A percentile compares a stretch with the other conserved stretches of the same genome.
These are phyloP conservation scores for Pythium biforme DNA, from an alignment of 352 stramenopile genomes.

Conservation along the genomic window DNA sequence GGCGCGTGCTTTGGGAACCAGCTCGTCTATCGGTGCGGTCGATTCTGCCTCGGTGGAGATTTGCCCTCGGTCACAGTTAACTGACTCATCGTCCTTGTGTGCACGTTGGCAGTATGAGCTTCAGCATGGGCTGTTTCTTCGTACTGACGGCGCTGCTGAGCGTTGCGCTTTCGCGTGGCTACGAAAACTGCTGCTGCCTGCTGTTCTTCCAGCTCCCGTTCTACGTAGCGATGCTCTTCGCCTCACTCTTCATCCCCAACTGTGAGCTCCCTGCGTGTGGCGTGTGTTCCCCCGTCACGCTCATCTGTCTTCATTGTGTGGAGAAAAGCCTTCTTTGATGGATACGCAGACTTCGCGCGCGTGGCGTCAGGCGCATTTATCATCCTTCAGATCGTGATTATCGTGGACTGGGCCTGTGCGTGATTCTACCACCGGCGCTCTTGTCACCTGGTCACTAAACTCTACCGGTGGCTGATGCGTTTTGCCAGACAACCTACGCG, in stretches of 20 bases:
- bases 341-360: slow-evolving; percentile 58
- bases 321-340: slow-evolving; percentile 59
- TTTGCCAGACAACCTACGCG: slow-evolving; percentile 51
- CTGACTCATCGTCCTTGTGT: background rate
- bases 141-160: slow-evolving; percentile 51
- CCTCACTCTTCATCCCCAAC: slow-evolving; percentile 70
- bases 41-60: too few species aligned
- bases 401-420: slow-evolving; percentile 72
- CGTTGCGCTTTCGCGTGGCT: slow-evolving; percentile 43
- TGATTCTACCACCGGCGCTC: background rate
- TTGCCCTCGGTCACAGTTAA: background rate
- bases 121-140: slow-evolving; percentile 71
- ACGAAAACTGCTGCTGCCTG: slow-evolving; percentile 63
- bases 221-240: slow-evolving; percentile 46
- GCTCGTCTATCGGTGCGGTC: slow-evolving; percentile 53
- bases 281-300: background rate
- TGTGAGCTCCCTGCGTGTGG: slow-evolving; percentile 32
- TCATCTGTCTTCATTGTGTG: background rate
- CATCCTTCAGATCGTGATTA: slow-evolving; percentile 80
- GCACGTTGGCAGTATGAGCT: slow-evolving; percentile 45
- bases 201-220: slow-evolving; percentile 64
- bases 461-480: background rate
- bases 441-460: background rate
- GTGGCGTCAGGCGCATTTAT: slow-evolving; percentile 65
- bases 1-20: slow-evolving; percentile 70